Base-by-base conservation (phyloP, 2,329 filamentous ascomycete genomes). In the Diaporthe sp. region DNA sequence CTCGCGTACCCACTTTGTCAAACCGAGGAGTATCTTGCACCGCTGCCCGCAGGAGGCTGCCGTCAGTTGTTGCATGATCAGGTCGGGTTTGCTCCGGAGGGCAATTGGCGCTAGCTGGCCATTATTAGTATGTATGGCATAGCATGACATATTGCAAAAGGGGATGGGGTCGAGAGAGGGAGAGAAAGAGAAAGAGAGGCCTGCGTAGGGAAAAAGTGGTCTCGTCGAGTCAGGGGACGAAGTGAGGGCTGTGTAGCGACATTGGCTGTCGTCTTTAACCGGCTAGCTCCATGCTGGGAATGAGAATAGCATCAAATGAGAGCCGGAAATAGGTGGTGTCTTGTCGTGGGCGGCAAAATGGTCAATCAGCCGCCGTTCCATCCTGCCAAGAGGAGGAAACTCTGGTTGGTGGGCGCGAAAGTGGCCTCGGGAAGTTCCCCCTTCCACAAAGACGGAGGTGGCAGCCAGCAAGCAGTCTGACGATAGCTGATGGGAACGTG, bases 281-380 rank as follows among this genome's bases (percentile, higher is more conserved):
- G 65, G 65, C 65, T 55, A 42, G 65, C 49, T 28, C 65, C 49
- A 69, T 13, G 34, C 49, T 25, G 65, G 34, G 49, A 42, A 69
- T 69, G 34, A 55, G 65, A 69, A 69, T 69, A 69, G 65, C 65
- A 69, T 69, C 65, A 69, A 69, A 42, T 69, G 49, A 69, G 49
- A 13, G 65, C 49, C 65, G 65, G 49, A 69, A 69, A 69, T 69
- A 69, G 65, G 65, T 42, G 6, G 49, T 42, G 34, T 53, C 3
- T n/a, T 22, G 44, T 68, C 31, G 42, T 37, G 65, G 49, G 49
- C 65, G 65, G 34, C 34, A 69, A 55, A 69, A 55, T 17, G 49
- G 65, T 69, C 65, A 69, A 55, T 69, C 22, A 69, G 34, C 49
- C 65, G 15, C 49, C 25, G 49, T 69, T 31, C 49, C 65, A 42